phyloP scores from a whole-genome alignment of 495 filamentous ascomycete genomes.

The Podospora comata region DNA sequence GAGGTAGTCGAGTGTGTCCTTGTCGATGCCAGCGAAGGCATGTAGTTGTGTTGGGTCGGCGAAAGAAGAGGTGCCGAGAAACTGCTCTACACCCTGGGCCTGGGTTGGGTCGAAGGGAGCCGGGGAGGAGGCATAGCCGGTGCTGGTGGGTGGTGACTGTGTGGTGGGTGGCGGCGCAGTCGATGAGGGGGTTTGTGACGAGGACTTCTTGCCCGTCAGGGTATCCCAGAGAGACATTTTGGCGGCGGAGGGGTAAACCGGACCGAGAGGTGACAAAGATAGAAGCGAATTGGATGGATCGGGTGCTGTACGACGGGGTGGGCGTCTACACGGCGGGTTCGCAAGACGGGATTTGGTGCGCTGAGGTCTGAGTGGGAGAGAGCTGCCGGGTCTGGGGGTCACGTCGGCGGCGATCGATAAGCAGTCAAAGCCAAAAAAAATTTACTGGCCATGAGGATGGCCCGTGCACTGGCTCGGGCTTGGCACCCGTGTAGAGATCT shows the following conservation, averaged over 20 bases:
- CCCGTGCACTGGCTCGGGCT: constrained; percentile 21
- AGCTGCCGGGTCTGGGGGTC: constrained; percentile 19
- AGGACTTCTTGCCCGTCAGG: constrained; percentile 76
- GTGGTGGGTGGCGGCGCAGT: constrained; percentile 28
- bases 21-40: constrained; percentile 90
- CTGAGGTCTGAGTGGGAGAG: constrained; percentile 14
- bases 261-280: background rate
- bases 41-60: constrained; percentile 85
- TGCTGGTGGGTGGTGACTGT: constrained; percentile 37
- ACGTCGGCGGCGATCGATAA: constrained; percentile 21
- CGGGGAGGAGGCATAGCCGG: constrained; percentile 51
- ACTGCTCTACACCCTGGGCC: constrained; percentile 75
- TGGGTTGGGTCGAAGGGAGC: constrained; percentile 64
- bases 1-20: constrained; percentile 88
- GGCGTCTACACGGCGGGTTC: constrained; percentile 11
- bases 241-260: background rate
- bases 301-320: constrained; percentile 10
- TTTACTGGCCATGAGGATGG: constrained; percentile 24
- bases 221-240: constrained; percentile 79
- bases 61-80: constrained; percentile 65
- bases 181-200: constrained; percentile 35
- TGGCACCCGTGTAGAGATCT: constrained; percentile 2
- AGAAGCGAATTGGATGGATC: constrained; percentile 5
- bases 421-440: constrained; percentile 28
- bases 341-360: constrained; percentile 6